These are phyloP conservation scores for Amylocarpus encephaloides DNA, from an alignment of 2,329 filamentous ascomycete species.

Conservation along the genomic window DNA sequence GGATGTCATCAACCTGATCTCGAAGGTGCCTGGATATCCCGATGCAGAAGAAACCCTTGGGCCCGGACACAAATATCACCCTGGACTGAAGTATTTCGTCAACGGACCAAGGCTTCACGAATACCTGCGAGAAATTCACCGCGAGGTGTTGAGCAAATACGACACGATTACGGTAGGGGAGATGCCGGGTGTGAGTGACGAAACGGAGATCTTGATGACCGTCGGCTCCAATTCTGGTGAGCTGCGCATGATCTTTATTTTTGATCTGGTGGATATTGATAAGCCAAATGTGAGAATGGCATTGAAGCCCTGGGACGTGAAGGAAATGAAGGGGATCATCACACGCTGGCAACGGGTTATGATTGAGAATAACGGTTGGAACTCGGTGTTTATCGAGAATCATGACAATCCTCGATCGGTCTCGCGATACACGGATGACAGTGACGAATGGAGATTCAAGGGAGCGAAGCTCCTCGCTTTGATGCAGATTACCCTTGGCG, in stretches of 20 bases:
- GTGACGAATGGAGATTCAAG: conserved; percentile 35
- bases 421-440: conserved; percentile 40
- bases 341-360: conserved; percentile 46
- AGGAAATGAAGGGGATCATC: conserved; percentile 41
- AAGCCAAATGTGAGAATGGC: too few relatives aligned
- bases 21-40: conserved; percentile 51
- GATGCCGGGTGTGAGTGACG: conserved; percentile 38
- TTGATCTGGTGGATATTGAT: conserved; percentile 58
- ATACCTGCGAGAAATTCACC: conserved; percentile 41
- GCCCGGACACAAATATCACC: conserved; percentile 42
- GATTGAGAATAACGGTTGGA: conserved; percentile 48
- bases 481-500: conserved; percentile 42
- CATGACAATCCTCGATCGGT: conserved; percentile 49
- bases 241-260: conserved; percentile 68
- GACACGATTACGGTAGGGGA: conserved; percentile 49
- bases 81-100: conserved; percentile 41
- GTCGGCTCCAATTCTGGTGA: conserved; percentile 53
- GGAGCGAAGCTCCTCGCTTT: conserved; percentile 50
- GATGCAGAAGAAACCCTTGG: conserved; percentile 41
- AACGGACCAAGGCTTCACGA: conserved; percentile 56
- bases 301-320: conserved; percentile 28
- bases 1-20: conserved; percentile 63
- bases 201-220: conserved; percentile 43
- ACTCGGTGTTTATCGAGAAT: conserved; percentile 51
- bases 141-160: conserved; percentile 41